These are phyloP conservation scores for Eutrema japonicum DNA, from an alignment of 345 rosid genomes.

Conservation along the genomic window DNA sequence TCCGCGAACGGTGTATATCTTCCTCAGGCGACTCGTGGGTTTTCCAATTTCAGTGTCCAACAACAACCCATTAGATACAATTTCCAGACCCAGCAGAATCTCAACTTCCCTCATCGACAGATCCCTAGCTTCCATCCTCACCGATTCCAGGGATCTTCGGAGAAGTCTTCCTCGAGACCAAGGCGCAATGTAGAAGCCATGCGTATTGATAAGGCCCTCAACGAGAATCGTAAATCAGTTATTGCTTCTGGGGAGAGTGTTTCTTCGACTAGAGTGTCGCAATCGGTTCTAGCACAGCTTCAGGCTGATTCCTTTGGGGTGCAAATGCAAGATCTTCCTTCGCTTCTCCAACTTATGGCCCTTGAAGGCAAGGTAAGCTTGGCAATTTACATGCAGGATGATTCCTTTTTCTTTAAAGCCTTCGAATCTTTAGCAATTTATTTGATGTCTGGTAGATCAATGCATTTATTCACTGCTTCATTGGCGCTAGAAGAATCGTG, in stretches of 20 bases:
- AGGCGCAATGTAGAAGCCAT: conserved; percentile 21
- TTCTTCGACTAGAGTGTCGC: conserved; percentile 66
- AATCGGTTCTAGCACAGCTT: conserved; percentile 48
- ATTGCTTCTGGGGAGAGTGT: conserved; percentile 51
- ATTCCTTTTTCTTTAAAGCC: neutral
- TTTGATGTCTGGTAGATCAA: conserved; percentile 54
- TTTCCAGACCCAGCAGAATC: conserved; percentile 42
- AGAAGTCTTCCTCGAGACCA: neutral
- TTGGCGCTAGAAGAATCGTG: conserved; percentile 66
- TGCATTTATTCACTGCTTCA: conserved; percentile 87
- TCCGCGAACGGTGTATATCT: conserved; percentile 8
- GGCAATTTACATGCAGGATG: neutral
- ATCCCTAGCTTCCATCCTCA: conserved; percentile 40
- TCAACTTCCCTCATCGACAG: conserved; percentile 39
- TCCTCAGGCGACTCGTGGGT: conserved; percentile 26
- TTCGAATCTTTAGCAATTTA: too few species aligned
- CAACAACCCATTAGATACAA: conserved; percentile 38
- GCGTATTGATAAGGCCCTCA: conserved; percentile 52
- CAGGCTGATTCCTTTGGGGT: conserved; percentile 64
- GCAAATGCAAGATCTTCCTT: conserved; percentile 68
- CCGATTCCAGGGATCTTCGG: conserved; percentile 10
- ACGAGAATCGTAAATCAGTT: conserved; percentile 48
- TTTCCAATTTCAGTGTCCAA: conserved; percentile 34
- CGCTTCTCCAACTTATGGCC: conserved; percentile 61
- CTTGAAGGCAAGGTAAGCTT: conserved; percentile 67